Percentiles rank a stretch among this genome's conserved stretches.
Evolutionary conservation across 2,329 filamentous ascomycete species (phyloP).

Genomic region (Botrytis cinerea): DNA sequence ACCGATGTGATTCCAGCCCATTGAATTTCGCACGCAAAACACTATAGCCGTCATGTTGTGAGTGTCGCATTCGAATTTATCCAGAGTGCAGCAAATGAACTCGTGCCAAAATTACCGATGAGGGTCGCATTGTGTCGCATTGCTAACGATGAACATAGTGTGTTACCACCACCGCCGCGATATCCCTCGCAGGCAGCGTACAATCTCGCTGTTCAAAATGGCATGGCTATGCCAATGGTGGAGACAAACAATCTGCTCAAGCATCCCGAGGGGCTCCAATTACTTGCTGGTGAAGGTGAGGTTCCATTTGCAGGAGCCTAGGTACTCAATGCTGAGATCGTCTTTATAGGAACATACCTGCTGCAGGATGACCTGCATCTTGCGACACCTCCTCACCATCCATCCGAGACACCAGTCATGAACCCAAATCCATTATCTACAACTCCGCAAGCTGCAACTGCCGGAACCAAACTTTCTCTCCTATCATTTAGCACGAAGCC

Average conservation of each 20-base stretch:
- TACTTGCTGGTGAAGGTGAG: constrained; percentile 88
- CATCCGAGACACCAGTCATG: constrained; percentile 82
- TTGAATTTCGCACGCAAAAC: not conserved
- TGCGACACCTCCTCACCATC: constrained; percentile 91
- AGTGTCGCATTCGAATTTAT: constrained; percentile 22
- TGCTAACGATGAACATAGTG: constrained; percentile 47
- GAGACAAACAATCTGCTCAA: constrained; percentile 92
- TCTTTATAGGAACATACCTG: constrained; percentile 73
- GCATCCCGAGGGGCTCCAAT: constrained; percentile 80
- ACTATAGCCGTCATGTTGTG: constrained; percentile 22
- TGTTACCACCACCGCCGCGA: constrained; percentile 80
- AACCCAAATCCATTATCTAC: constrained; percentile 93
- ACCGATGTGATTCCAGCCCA: not conserved
- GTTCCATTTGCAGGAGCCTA: constrained; percentile 15
- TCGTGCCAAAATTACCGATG: constrained; percentile 32
- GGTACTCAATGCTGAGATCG: constrained; percentile 8
- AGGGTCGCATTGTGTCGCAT: constrained; percentile 23
- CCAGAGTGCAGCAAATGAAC: constrained; percentile 10
- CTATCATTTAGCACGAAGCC: constrained; percentile 47
- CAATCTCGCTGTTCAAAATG: constrained; percentile 69
- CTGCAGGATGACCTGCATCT: constrained; percentile 89
- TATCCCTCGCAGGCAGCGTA: constrained; percentile 76
- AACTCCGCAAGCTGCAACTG: constrained; percentile 76
- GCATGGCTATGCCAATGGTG: constrained; percentile 71
- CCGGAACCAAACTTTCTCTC: constrained; percentile 82